phyloP scores from a whole-genome alignment of 768 basidiomycete species.

The Gymnopilus dilepis region DNA sequence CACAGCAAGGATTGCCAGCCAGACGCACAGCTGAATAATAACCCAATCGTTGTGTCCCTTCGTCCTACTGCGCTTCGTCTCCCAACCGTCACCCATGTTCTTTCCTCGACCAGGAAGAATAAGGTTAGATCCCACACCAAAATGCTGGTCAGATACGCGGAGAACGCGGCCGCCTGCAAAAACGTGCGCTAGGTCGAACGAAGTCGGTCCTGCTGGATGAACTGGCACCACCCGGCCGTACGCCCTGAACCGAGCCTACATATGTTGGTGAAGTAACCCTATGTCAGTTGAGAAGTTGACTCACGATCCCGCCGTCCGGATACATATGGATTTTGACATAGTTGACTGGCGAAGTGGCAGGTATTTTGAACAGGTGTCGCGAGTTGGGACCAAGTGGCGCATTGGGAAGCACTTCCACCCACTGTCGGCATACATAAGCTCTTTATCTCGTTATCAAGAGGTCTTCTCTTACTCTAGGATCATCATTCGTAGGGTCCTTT shows the following conservation, averaged over 20 bases:
- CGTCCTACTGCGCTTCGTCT: constrained; percentile 86
- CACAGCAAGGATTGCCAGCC: background rate
- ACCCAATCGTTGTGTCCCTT: constrained; percentile 91
- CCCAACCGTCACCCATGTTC: constrained; percentile 99
- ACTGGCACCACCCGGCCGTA: constrained; percentile 81
- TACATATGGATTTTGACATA: constrained; percentile 94
- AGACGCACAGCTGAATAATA: constrained; percentile 81
- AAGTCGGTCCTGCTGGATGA: constrained; percentile 50
- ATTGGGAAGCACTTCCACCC: constrained; percentile 80
- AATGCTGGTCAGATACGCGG: constrained; percentile 92
- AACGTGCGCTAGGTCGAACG: constrained; percentile 90
- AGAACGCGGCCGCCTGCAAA: constrained; percentile 88
- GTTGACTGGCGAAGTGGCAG: constrained; percentile 57
- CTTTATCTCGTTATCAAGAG: background rate
- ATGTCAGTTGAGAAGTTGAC: constrained; percentile 32
- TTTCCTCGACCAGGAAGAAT: constrained; percentile 90
- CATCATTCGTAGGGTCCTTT: constrained; percentile 50
- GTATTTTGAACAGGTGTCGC: constrained; percentile 86
- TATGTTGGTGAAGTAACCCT: constrained; percentile 16
- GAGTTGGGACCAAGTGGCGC: constrained; percentile 80
- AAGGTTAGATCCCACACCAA: constrained; percentile 89
- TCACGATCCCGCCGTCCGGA: constrained; percentile 96
- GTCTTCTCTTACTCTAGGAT: constrained; percentile 50
- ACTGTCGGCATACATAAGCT: constrained; percentile 50
- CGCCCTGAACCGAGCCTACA: constrained; percentile 88